Evolutionary conservation across 2,329 filamentous ascomycete species (phyloP).

Genomic region (Aspergillus novoparasiticus): DNA sequence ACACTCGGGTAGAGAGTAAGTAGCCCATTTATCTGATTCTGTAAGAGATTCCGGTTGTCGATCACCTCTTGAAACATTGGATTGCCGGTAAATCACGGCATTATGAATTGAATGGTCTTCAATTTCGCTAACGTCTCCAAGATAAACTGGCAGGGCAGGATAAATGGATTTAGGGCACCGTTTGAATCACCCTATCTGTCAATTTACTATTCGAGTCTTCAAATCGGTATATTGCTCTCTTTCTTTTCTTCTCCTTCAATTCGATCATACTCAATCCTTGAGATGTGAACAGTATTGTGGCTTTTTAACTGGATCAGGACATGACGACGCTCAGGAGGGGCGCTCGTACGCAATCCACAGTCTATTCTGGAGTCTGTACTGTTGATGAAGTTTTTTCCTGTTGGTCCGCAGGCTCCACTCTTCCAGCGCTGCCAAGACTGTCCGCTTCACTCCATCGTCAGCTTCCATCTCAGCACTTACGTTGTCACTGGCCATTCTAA

Average conservation of each 20-base stretch:
- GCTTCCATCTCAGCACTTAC: slow-evolving; percentile 25
- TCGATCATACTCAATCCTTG: too few species aligned
- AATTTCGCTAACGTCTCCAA: slow-evolving; percentile 1
- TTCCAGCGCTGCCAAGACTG: slow-evolving; percentile 28
- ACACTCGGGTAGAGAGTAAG: too few species aligned
- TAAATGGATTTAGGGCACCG: too few species aligned
- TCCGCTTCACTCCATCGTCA: slow-evolving; percentile 23
- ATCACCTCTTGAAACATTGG: background rate
- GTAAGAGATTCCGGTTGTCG: background rate
- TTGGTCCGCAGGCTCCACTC: slow-evolving; percentile 20
- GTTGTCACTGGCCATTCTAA: slow-evolving; percentile 20
- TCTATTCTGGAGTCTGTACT: background rate
- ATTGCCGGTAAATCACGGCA: background rate
- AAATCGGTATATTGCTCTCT: too few species aligned
- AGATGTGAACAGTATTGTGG: background rate
- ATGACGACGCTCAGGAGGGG: background rate
- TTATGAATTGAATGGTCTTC: background rate
- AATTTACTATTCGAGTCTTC: too few species aligned
- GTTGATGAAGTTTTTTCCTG: slow-evolving; percentile 8
- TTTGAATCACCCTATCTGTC: background rate
- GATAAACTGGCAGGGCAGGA: background rate
- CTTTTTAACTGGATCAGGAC: background rate
- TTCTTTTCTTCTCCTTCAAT: too few species aligned
- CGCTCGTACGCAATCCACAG: background rate
- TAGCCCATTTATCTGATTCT: background rate